phyloP scores from a whole-genome alignment of 306 rosid genomes.

The Comarum palustre region DNA sequence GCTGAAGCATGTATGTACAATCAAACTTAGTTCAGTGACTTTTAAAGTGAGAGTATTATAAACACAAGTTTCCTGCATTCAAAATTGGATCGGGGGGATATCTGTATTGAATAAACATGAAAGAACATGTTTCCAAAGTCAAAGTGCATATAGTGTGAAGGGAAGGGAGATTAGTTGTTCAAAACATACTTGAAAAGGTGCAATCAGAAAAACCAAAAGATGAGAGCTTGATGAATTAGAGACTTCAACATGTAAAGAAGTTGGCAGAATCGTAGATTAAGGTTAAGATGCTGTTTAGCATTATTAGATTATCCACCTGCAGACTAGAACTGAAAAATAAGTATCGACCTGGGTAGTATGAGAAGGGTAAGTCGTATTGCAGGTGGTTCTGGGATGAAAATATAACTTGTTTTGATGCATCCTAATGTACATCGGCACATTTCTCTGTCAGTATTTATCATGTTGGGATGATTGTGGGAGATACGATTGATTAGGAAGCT shows the following conservation, averaged over 20 bases:
- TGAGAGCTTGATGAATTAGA: not conserved
- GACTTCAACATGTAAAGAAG: not conserved
- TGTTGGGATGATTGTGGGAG: constrained; percentile 12
- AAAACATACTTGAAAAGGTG: not conserved
- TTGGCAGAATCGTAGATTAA: not conserved
- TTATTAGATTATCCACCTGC: not conserved
- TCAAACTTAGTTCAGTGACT: not conserved
- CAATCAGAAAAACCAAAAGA: not conserved
- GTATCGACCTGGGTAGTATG: not conserved
- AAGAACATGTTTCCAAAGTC: not conserved
- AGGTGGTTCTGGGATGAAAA: not conserved
- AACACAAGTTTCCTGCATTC: not conserved
- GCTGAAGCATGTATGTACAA: not conserved
- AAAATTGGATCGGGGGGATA: not conserved
- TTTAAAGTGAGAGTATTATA: not conserved
- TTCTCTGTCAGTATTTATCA: not conserved
- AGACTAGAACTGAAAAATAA: not conserved
- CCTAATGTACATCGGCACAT: no score
- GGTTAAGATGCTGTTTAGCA: not conserved
- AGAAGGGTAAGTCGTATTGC: not conserved
- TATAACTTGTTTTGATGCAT: not conserved
- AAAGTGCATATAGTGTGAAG: not conserved
- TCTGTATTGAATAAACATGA: not conserved
- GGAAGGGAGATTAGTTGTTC: not conserved
- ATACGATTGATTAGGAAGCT: no score